Evolutionary conservation across 1,139 yeast species (phyloP), one percentile per base, ranked within the genome.

Genomic region (Geotrichum klebahnii): DNA sequence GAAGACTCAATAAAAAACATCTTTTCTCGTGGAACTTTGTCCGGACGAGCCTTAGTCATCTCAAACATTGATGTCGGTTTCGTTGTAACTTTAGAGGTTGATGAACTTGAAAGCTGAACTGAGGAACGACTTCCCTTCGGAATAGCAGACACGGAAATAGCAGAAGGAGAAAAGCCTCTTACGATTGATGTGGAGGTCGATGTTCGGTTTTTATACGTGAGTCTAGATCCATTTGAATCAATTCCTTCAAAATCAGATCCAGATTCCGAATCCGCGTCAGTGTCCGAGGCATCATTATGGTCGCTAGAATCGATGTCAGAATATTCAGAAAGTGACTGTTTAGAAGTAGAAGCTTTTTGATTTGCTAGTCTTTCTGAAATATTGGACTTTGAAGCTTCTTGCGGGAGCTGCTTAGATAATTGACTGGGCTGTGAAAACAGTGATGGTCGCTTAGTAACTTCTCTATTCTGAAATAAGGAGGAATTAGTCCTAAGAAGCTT

Each of bases 1-100:
- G 44, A 46, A 52, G 81, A 79, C 48, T 79, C 85, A 50, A 83
- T 80, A 66, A 72, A 83, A 60, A 84, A 84, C 72, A 81, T 81
- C 52, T 78, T 78, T 57, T 73, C 73, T 26, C 67, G 66, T 10
- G 62, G 59, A 24, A 58, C 58, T 34, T 55, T 60, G 49, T 58
- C 57, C 2, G 64, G 59, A 24, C 64, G 52, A 4, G 62, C 62
- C 39, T 60, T 60, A 5, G 61, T 59, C 24, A 48, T 57, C 24
- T 41, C 57, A 43, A 37, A 48, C 34, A 36, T 28, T 14, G 38
- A 16, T 29, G 48, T 28, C 8, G 39, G 44, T 17, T 48, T 41
- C 5, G 48, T 29, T 12, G 40, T 39, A 8, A 16, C 34, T n/a
- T 31, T 12, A 22, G 32, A 40, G 22, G 53, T 48, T 44, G 52